Evolutionary conservation across 192 early-diverging fungal genomes (phyloP), one percentile per base, ranked within the genome.

Genomic region (Coemansia sp.): DNA sequence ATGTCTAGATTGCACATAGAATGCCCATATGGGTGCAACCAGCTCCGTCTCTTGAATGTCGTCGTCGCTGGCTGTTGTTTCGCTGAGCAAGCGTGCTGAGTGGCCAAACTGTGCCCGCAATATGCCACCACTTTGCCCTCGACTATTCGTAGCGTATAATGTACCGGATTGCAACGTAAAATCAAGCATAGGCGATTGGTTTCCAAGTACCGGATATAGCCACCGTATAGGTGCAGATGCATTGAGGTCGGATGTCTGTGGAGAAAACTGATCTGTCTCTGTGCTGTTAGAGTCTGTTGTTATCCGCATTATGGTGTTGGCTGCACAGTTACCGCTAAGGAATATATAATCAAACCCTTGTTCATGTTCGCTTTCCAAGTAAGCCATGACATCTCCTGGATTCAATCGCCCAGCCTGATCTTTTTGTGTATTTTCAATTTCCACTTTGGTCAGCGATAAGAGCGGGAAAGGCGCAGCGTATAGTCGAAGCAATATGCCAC

Each of bases 171-270:
- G 35, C 39, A 75, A 41, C 7, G 39, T 35, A 37, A 68, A 48
- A 47, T 67, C 65, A 5, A 53, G 18, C 20, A 61, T 48, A 2
- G 72, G 72, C 18, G 65, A 63, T 23, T 68, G 72, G 60, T 61
- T 68, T 28, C 53, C 43, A 0, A 75, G 43, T 7, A 64, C 58
- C 21, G 46, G 38, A 3, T 42, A 20, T 8, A 33, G 18, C 12
- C 43, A 30, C 49, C 49, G 52, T 2, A 43, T 11, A 30, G 44
- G 57, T n/a, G 47, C 41, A 10, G 6, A 6, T 2, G 11, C 11
- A 33, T 12, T 23, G 6, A 14, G n/a, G 4, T 30, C 28, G 5
- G 48, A 50, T 2, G 28, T 12, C 9, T 50, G 28, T 7, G 48
- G 33, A 50, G 33, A 50, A 13, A 33, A 36, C 15, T 18, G 26